phyloP scores from a whole-genome alignment of 2,329 filamentous ascomycete species.

The Colletotrichum simmondsii region DNA sequence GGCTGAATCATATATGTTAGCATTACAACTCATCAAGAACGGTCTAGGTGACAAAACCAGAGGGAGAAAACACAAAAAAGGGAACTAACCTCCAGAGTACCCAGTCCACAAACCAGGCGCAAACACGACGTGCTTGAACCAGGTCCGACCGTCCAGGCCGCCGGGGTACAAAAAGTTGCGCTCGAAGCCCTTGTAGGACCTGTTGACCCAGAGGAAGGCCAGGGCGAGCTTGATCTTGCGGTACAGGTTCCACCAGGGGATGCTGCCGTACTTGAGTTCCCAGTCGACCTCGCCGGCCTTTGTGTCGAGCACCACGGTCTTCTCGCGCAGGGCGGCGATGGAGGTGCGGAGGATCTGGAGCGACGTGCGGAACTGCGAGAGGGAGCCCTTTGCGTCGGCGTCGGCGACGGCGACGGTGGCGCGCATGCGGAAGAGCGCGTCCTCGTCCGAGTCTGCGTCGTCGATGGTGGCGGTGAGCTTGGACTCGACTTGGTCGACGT shows the following conservation, averaged over 20 bases:
- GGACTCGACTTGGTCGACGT: conserved; percentile 62
- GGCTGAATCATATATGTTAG: conserved; percentile 48
- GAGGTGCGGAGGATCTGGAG: conserved; percentile 51
- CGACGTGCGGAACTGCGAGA: conserved; percentile 50
- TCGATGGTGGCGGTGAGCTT: conserved; percentile 52
- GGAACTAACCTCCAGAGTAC: conserved; percentile 77
- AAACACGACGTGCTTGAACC: conserved; percentile 97
- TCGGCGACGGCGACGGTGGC: conserved; percentile 33
- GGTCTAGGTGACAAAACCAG: not conserved
- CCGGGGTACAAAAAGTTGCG: conserved; percentile 79
- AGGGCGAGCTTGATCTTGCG: conserved; percentile 72
- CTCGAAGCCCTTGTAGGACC: conserved; percentile 86
- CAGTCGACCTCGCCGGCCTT: conserved; percentile 53
- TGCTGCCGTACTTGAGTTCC: conserved; percentile 56
- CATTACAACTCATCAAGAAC: conserved; percentile 19
- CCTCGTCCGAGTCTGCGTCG: conserved; percentile 40
- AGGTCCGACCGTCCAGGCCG: conserved; percentile 82
- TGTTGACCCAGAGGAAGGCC: conserved; percentile 75
- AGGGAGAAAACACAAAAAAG: not conserved
- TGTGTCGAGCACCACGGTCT: conserved; percentile 58
- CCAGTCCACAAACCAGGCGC: conserved; percentile 93
- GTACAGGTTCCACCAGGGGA: conserved; percentile 85
- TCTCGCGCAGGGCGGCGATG: conserved; percentile 49
- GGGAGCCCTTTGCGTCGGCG: conserved; percentile 44
- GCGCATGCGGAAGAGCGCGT: conserved; percentile 41